Percentiles rank a stretch among this genome's conserved stretches.
These are phyloP conservation scores for Penicillium cataractarum DNA, from an alignment of 495 filamentous ascomycete genomes.

Conservation along the genomic window DNA sequence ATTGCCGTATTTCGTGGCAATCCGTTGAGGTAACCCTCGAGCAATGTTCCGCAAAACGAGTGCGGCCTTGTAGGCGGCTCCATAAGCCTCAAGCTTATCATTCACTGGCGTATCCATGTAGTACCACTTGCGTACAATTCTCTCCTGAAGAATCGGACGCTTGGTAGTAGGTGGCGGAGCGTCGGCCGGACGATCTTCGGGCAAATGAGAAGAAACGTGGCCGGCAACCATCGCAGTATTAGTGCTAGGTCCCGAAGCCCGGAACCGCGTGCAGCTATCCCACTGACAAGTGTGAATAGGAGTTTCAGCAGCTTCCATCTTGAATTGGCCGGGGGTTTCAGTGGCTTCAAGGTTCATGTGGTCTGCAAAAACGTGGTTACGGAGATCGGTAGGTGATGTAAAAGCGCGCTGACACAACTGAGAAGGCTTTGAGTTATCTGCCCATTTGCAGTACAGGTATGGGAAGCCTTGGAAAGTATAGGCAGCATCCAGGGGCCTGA, in stretches of 20 bases:
- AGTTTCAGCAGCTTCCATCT: slow-evolving; percentile 47
- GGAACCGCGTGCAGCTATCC: slow-evolving; percentile 47
- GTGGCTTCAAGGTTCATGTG: slow-evolving; percentile 64
- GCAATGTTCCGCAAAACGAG: slow-evolving; percentile 90
- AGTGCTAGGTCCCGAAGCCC: slow-evolving; percentile 41
- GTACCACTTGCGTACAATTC: slow-evolving; percentile 47
- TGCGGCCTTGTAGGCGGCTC: slow-evolving; percentile 81
- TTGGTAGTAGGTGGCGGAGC: slow-evolving; percentile 47
- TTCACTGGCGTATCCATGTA: slow-evolving; percentile 74
- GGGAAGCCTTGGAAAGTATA: slow-evolving; percentile 66
- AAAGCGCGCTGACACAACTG: slow-evolving; percentile 65
- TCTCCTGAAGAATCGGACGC: slow-evolving; percentile 45
- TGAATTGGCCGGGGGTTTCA: slow-evolving; percentile 52
- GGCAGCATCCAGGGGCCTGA: slow-evolving; percentile 74
- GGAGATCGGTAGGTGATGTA: slow-evolving; percentile 63
- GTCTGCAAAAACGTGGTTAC: slow-evolving; percentile 69
- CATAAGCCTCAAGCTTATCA: slow-evolving; percentile 78
- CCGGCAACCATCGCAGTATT: slow-evolving; percentile 49
- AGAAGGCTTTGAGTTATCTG: slow-evolving; percentile 43
- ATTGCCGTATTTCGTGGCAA: slow-evolving; percentile 34
- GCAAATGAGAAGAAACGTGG: slow-evolving; percentile 55
- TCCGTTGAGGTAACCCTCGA: slow-evolving; percentile 61
- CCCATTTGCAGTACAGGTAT: slow-evolving; percentile 61
- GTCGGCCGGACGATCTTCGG: slow-evolving; percentile 54
- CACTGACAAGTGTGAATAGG: slow-evolving; percentile 43